phyloP scores from a whole-genome alignment of 192 early-diverging fungal genomes.

The Pecoramyces ruminantium region DNA sequence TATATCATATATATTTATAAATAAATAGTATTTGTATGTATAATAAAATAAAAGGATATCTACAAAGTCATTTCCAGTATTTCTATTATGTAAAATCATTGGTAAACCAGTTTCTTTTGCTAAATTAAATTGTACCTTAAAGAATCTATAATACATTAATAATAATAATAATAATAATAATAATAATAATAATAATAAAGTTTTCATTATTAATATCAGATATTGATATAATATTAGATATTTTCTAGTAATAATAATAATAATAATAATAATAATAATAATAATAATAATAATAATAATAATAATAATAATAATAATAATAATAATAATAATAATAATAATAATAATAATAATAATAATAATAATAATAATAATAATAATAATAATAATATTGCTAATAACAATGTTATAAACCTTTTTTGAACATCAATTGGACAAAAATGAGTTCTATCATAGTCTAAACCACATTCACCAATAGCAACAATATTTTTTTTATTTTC shows the following conservation, averaged over 20 bases:
- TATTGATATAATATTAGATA: too few species aligned
- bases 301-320: too few species aligned
- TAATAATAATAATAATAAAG: too few species aligned
- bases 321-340: neutral
- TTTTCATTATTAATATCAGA: too few species aligned
- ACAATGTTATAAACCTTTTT: constrained; percentile 30
- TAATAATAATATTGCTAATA: too few species aligned
- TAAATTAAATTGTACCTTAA: constrained; percentile 64
- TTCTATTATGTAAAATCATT: constrained; percentile 82
- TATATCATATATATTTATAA: too few species aligned
- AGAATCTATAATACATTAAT: constrained; percentile 22
- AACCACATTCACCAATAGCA: constrained; percentile 88
- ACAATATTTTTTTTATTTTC: constrained; percentile 35
- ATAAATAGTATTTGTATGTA: too few species aligned
- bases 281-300: neutral
- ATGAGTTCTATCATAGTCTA: constrained; percentile 84
- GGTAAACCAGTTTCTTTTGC: constrained; percentile 60
- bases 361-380: neutral
- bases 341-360: too few species aligned
- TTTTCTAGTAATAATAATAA: too few species aligned
- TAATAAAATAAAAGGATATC: too few species aligned
- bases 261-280: neutral
- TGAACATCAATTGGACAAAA: constrained; percentile 66
- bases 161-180: neutral
- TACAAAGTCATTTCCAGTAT: constrained; percentile 65